Evolutionary conservation across 2,329 filamentous ascomycete genomes (phyloP).

Genomic region (Penicillium frequentans): DNA sequence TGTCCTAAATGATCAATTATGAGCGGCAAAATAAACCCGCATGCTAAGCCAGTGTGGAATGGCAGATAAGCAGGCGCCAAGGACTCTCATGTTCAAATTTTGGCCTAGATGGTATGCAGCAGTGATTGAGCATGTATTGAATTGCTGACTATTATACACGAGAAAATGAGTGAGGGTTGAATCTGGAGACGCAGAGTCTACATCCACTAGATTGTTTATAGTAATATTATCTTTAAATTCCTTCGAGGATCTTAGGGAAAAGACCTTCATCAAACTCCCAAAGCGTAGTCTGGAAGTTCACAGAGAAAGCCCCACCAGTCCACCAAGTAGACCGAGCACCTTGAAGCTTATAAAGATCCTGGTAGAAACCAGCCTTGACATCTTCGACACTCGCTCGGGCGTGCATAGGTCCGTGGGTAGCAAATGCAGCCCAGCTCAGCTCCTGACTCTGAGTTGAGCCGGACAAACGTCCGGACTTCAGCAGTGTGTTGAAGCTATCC

Average conservation of each 20-base stretch:
- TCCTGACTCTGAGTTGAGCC: constrained; percentile 5
- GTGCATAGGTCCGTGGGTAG: constrained; percentile 32
- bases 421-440: constrained; percentile 23
- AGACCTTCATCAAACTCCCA: constrained; percentile 26
- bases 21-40: too few species aligned
- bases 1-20: too few species aligned
- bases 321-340: constrained; percentile 43
- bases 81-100: too few species aligned
- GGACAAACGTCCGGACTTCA: constrained; percentile 10
- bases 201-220: not conserved
- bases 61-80: too few species aligned
- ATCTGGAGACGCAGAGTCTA: not conserved
- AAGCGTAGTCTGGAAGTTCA: constrained; percentile 26
- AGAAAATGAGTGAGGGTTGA: not conserved
- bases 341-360: constrained; percentile 41
- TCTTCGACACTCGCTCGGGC: constrained; percentile 31
- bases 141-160: not conserved
- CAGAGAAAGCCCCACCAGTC: constrained; percentile 32
- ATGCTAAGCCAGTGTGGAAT: too few species aligned
- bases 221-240: not conserved
- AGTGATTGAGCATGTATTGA: not conserved
- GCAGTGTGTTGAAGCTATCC: constrained; percentile 16
- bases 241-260: constrained; percentile 9
- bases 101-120: not conserved
- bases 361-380: constrained; percentile 17